Evolutionary conservation across 768 basidiomycete genomes (phyloP), one percentile per base, ranked within the genome.

Genomic region (Auricularia cornea): DNA sequence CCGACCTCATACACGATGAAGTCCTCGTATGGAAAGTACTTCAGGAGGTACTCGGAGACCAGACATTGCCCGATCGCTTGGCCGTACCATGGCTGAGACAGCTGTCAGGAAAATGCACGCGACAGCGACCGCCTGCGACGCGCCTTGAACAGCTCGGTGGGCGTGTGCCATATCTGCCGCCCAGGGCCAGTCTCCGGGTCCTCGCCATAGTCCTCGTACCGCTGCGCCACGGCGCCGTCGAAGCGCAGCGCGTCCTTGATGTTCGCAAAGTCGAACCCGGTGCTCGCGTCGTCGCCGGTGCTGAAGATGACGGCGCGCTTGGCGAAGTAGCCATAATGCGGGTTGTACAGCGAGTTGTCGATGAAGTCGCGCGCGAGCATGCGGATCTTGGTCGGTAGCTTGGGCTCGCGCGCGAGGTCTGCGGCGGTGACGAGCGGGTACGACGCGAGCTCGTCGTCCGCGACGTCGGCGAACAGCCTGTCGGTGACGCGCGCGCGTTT

Each of bases 321-420:
- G 32, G 93, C 86, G 73, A 99, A 98, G 76, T 99, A 99, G 40
- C 97, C 97, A 72, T 99, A 98, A 74, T 95, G 78, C 3, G 94
- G 95, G 73, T 99, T 98, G 78, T 99, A 99, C 40, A 99, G 76
- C 8, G 91, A 88, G 72, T 99, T 97, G 71, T 98, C 94, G 65
- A 99, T 94, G 72, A 90, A 99, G 77, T 99, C 96, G 67, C 97
- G 86, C 56, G 88, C 87, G 38, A 98, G 86, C 92, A 98, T 95
- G 74, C 90, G 92, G 62, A 95, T 94, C 61, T 84, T 79, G 54
- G 77, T 83, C 2, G 94, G 95, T 6, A 92, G 93, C 38, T 75
- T 72, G 8, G 72, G 75, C 60, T 75, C 74, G 63, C 71, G 73
- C 67, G 86, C 85, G 64, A 94, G 74, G 62, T 86, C 81, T 67